Conservation (phyloP, 2,329 filamentous ascomycete genomes). For the Botryotinia convoluta region DNA sequence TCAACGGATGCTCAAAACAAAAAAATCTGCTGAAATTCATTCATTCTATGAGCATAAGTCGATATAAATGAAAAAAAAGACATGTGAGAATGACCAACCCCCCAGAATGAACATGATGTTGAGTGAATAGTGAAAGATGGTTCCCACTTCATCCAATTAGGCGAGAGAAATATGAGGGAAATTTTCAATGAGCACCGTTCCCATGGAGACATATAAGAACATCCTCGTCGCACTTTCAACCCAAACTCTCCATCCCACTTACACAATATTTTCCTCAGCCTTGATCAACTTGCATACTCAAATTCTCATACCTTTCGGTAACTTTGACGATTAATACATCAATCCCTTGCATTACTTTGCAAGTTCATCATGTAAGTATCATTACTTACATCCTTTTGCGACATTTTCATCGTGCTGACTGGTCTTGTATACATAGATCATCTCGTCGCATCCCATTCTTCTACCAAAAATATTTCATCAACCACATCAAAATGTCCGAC, state of each 20-base stretch:
- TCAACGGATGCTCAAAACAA: neutral
- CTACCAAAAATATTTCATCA: neutral
- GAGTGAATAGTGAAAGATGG: neutral
- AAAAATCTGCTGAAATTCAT: neutral
- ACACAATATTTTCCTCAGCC: neutral
- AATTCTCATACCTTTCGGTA: neutral
- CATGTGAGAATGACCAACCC: neutral
- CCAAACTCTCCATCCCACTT: neutral
- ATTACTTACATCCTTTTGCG: neutral
- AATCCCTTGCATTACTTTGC: constrained; percentile 11
- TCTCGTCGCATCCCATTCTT: neutral
- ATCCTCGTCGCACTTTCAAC: neutral
- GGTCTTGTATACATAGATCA: constrained; percentile 1
- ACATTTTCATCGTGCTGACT: neutral
- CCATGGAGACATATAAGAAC: constrained; percentile 5
- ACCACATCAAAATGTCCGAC: constrained; percentile 11
- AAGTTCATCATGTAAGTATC: constrained; percentile 6
- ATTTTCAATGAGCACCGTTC: neutral
- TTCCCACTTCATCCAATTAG: neutral
- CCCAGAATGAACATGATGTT: neutral
- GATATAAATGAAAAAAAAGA: neutral
- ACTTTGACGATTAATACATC: neutral
- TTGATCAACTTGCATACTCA: neutral
- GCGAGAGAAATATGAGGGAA: constrained; percentile 1
- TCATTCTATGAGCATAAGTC: neutral